These are phyloP conservation scores for Malania oleifera DNA, from an alignment of 164 flowering plant genomes.

Conservation along the genomic window DNA sequence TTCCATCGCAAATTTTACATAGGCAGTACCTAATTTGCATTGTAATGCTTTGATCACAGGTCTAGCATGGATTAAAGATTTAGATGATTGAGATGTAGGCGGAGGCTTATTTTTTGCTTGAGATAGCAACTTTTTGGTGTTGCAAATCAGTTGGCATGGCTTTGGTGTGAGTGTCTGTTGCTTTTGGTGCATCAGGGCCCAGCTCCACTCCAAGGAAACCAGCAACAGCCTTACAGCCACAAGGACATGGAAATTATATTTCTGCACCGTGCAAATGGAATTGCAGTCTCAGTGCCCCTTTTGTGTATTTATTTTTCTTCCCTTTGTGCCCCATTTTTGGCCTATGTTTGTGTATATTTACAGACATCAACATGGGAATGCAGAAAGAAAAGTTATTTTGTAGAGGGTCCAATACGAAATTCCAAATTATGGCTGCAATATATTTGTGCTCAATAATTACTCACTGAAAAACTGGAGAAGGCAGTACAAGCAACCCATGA, in stretches of 20 bases:
- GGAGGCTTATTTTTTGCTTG: not conserved
- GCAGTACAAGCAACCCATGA: not conserved
- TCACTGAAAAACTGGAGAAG: not conserved
- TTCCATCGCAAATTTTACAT: no score
- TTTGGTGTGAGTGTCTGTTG: not conserved
- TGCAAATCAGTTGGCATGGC: not conserved
- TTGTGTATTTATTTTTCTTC: not conserved
- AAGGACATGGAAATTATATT: no score
- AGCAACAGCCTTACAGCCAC: not conserved
- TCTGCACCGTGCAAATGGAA: constrained; percentile 5
- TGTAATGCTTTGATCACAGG: constrained; percentile 35
- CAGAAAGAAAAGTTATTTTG: constrained; percentile 7
- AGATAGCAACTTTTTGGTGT: not conserved
- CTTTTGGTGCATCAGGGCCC: not conserved
- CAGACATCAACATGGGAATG: not conserved
- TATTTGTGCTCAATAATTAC: not conserved
- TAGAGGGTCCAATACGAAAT: not conserved
- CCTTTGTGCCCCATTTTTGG: constrained; percentile 14
- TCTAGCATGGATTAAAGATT: constrained; percentile 76
- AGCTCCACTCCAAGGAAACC: not conserved
- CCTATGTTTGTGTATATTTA: constrained; percentile 18
- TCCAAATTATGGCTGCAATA: constrained; percentile 6
- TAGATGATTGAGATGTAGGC: constrained; percentile 42
- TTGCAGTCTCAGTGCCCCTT: constrained; percentile 17
- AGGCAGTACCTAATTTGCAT: no score